A percentile compares a stretch with the other conserved stretches of the same genome.
Evolutionary conservation across 1,139 yeast genomes (phyloP).

Genomic region (Zygoascus sp.): DNA sequence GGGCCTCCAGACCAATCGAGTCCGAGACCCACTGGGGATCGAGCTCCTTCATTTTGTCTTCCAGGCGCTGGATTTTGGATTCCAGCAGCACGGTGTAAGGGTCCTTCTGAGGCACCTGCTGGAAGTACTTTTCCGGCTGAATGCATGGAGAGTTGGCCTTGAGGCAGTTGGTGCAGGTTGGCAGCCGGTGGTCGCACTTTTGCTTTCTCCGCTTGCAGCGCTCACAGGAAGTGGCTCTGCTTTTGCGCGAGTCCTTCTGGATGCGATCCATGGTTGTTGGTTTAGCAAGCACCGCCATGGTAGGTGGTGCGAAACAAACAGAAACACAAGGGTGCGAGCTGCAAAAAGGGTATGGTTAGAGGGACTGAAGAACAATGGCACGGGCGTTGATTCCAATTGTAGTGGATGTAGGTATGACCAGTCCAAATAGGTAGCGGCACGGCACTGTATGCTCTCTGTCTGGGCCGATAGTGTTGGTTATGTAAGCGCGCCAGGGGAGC

Average conservation of each 20-base stretch:
- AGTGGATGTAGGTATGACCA: background rate
- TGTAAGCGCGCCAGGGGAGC: no score
- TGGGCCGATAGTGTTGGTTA: background rate
- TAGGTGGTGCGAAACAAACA: no score
- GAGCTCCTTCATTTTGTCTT: conserved; percentile 29
- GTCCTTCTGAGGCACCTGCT: conserved; percentile 33
- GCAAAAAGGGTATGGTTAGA: no score
- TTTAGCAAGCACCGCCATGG: background rate
- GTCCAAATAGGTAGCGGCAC: background rate
- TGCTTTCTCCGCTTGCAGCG: conserved; percentile 30
- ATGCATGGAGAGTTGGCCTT: conserved; percentile 54
- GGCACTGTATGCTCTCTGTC: background rate
- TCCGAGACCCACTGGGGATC: conserved; percentile 5
- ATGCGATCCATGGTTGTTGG: background rate
- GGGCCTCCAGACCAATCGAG: background rate
- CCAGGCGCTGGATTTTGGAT: conserved; percentile 46
- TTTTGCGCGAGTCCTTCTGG: conserved; percentile 14
- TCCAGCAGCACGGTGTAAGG: conserved; percentile 52
- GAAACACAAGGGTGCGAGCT: no score
- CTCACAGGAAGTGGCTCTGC: conserved; percentile 30
- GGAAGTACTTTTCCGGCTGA: conserved; percentile 52
- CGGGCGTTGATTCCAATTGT: no score
- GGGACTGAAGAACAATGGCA: no score
- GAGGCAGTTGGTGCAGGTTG: conserved; percentile 57
- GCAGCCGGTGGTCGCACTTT: conserved; percentile 54